phyloP scores from a whole-genome alignment of 176 grass and related monocot species.

The Aegilops speltoides region DNA sequence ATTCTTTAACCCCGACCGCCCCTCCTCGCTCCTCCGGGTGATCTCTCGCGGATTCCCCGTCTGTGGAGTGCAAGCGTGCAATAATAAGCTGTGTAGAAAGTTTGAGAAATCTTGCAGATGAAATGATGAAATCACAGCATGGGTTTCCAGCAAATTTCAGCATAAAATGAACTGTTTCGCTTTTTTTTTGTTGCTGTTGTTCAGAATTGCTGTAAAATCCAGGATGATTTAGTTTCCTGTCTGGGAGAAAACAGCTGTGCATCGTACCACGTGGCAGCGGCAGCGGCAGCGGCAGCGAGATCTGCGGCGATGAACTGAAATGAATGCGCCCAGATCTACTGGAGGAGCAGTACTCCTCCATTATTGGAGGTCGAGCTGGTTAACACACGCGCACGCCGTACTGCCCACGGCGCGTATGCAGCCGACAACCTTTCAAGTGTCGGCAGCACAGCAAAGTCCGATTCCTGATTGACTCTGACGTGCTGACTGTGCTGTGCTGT shows the following conservation, averaged over 20 bases:
- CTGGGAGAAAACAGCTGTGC: not conserved
- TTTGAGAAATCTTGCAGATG: constrained; percentile 1
- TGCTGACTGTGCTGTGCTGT: not conserved
- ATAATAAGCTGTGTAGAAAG: constrained; percentile 38
- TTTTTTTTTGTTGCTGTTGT: not conserved
- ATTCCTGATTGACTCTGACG: not conserved
- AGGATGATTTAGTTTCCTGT: not conserved
- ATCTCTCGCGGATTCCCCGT: not conserved
- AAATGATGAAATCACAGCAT: not conserved
- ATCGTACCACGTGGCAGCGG: not conserved
- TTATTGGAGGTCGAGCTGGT: not conserved
- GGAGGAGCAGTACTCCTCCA: not conserved
- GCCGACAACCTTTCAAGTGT: not conserved
- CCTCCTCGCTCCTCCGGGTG: not conserved
- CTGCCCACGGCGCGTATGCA: not conserved
- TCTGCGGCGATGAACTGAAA: constrained; percentile 5
- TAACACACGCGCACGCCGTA: not conserved
- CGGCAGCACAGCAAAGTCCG: not conserved
- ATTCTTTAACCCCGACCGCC: constrained; percentile 44
- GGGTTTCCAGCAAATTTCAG: not conserved
- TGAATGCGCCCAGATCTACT: not conserved
- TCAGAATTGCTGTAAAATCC: not conserved
- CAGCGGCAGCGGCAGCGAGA: not conserved
- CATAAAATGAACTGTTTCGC: not conserved
- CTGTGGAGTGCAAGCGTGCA: constrained; percentile 37